phyloP scores from a whole-genome alignment of 2,329 filamentous ascomycete species.

The Paraconiothyrium sp. region DNA sequence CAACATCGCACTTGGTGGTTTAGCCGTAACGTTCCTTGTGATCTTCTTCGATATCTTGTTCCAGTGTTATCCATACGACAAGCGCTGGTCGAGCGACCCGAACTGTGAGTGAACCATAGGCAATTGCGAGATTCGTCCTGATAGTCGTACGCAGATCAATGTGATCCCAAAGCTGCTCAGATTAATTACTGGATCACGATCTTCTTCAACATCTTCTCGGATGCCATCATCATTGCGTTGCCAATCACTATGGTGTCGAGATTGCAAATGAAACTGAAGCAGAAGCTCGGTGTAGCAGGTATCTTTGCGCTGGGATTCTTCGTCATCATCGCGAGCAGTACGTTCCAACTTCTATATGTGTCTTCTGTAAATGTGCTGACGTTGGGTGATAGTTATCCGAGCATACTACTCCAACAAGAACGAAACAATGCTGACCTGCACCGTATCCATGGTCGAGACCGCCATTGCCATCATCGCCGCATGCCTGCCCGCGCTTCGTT shows the following conservation, averaged over 20 bases:
- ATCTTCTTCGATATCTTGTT: slow-evolving; percentile 55
- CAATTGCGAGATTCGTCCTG: slow-evolving; percentile 10
- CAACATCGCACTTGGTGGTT: slow-evolving; percentile 46
- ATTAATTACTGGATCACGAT: slow-evolving; percentile 37
- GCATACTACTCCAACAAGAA: slow-evolving; percentile 32
- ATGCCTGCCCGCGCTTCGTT: slow-evolving; percentile 46
- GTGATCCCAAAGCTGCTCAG: slow-evolving; percentile 26
- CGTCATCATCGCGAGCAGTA: slow-evolving; percentile 37
- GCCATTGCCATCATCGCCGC: slow-evolving; percentile 54
- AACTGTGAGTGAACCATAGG: slow-evolving; percentile 20
- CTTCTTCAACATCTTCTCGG: slow-evolving; percentile 34
- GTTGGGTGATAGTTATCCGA: slow-evolving; percentile 25
- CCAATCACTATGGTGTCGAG: slow-evolving; percentile 35
- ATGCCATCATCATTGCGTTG: slow-evolving; percentile 32
- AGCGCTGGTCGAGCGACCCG: slow-evolving; percentile 35
- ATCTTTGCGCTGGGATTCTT: slow-evolving; percentile 36
- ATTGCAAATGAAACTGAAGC: slow-evolving; percentile 35
- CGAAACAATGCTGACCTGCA: slow-evolving; percentile 35
- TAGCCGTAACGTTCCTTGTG: slow-evolving; percentile 42
- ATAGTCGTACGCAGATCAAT: slow-evolving; percentile 28
- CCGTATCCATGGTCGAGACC: slow-evolving; percentile 36
- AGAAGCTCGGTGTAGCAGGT: slow-evolving; percentile 32
- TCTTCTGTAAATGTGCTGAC: slow-evolving; percentile 13
- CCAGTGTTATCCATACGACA: slow-evolving; percentile 50
- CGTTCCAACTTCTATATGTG: slow-evolving; percentile 1